A percentile compares a stretch with the other conserved stretches of the same genome.
Evolutionary conservation across 2,329 filamentous ascomycete genomes (phyloP).

Genomic region (Colletotrichum sp.): DNA sequence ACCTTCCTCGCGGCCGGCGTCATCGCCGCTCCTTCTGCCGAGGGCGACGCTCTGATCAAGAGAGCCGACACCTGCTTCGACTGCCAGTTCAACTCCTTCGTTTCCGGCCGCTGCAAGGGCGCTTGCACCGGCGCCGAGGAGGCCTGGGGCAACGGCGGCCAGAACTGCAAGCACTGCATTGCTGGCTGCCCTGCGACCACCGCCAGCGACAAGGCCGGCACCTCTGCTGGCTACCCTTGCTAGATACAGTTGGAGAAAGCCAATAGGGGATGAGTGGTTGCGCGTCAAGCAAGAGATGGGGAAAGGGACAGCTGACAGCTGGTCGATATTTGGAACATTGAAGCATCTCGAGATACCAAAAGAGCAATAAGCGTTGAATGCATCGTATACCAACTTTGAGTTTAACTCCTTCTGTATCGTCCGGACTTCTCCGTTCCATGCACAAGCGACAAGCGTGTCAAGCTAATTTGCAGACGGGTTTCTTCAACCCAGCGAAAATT

Average conservation of each 20-base stretch:
- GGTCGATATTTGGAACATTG: not conserved
- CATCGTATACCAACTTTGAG: not conserved
- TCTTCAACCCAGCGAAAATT: not conserved
- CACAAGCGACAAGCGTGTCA: not conserved
- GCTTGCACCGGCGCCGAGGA: not conserved
- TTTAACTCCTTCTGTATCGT: not conserved
- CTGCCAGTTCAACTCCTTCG: not conserved
- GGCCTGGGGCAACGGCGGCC: not conserved
- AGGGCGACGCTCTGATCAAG: not conserved
- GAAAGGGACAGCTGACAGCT: not conserved
- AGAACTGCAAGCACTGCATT: not conserved
- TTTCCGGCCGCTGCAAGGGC: not conserved
- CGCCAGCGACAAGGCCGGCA: not conserved
- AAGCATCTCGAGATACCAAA: not conserved
- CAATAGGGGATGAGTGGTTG: accelerated
- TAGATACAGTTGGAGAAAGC: not conserved
- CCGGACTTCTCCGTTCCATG: not conserved
- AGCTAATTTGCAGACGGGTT: not conserved
- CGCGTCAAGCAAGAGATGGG: not conserved
- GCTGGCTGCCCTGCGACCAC: not conserved
- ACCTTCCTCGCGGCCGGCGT: not conserved
- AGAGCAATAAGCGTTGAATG: not conserved
- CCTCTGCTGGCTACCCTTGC: not conserved
- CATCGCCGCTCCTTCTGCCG: not conserved
- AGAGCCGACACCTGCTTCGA: not conserved